phyloP scores from a whole-genome alignment of 257 asterid species.

The Lycium barbarum region DNA sequence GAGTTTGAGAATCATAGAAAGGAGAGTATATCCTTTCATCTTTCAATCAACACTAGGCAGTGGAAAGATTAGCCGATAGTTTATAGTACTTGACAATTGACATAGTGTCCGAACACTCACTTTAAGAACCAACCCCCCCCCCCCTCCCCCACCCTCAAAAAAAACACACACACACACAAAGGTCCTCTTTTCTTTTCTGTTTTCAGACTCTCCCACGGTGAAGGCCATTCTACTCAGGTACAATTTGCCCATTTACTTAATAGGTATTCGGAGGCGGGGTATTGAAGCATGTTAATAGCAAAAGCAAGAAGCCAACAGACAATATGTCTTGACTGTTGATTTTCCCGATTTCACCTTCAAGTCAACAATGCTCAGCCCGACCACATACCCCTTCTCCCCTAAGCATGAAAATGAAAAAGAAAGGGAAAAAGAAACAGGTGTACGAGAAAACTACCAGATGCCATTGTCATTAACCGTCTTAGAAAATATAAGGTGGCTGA shows the following conservation, averaged over 20 bases:
- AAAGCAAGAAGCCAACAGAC: background rate
- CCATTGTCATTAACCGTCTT: background rate
- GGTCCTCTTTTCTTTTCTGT: too few relatives aligned
- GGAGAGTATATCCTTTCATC: background rate
- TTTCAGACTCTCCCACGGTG: too few relatives aligned
- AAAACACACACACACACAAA: too few relatives aligned
- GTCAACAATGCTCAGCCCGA: background rate
- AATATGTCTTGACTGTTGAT: background rate
- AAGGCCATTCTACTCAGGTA: background rate
- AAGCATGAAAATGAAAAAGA: background rate
- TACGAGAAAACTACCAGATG: background rate
- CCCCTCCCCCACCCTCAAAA: background rate
- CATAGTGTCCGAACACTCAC: background rate
- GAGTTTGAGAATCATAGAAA: background rate
- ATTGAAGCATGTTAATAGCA: background rate
- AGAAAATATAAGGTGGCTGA: background rate
- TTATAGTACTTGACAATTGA: background rate
- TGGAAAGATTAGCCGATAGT: background rate
- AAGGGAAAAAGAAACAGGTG: too few relatives aligned
- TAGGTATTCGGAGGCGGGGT: background rate
- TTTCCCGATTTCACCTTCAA: conserved; percentile 12
- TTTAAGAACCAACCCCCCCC: background rate
- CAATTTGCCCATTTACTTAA: background rate
- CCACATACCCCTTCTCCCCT: background rate
- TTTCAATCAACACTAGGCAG: background rate